A percentile compares a stretch with the other conserved stretches of the same genome.
These are phyloP conservation scores for Pluteus cervinus DNA, from an alignment of 768 basidiomycete genomes.

Conservation along the genomic window DNA sequence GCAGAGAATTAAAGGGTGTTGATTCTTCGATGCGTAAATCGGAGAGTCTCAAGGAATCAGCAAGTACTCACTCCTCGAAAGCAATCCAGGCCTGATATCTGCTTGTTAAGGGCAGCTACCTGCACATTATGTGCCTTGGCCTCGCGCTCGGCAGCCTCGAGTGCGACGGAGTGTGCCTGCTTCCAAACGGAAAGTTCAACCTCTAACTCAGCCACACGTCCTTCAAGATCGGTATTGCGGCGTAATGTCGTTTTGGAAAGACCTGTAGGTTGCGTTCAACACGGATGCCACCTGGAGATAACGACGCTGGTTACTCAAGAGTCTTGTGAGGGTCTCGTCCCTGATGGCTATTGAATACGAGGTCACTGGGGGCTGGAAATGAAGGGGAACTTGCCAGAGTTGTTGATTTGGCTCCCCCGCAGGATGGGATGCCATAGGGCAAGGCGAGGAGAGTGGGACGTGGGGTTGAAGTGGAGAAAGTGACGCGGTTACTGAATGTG, in stretches of 20 bases:
- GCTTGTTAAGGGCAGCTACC: constrained; percentile 56
- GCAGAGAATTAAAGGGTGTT: constrained; percentile 66
- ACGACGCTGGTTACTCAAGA: constrained; percentile 41
- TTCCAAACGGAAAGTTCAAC: constrained; percentile 67
- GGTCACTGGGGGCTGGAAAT: constrained; percentile 7
- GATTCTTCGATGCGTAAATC: constrained; percentile 32
- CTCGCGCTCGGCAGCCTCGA: constrained; percentile 60
- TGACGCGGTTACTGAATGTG: constrained; percentile 35
- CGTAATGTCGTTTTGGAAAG: constrained; percentile 60
- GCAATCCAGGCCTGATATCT: constrained; percentile 53
- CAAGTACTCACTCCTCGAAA: constrained; percentile 30
- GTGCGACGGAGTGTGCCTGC: constrained; percentile 56
- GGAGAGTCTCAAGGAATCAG: neutral
- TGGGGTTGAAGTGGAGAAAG: constrained; percentile 26
- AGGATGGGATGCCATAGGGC: constrained; percentile 51
- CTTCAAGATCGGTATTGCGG: constrained; percentile 58
- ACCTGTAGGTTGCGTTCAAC: constrained; percentile 29
- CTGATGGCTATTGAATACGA: constrained; percentile 25
- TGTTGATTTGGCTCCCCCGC: constrained; percentile 56
- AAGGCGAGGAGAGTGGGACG: constrained; percentile 24
- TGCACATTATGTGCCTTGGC: constrained; percentile 64
- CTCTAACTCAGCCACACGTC: constrained; percentile 60
- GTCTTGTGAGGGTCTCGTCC: constrained; percentile 60
- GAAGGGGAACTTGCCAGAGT: constrained; percentile 46
- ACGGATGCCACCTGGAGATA: constrained; percentile 2